These are phyloP conservation scores for Lachancea quebecensis DNA, from an alignment of 805 yeast genomes.

Conservation along the genomic window DNA sequence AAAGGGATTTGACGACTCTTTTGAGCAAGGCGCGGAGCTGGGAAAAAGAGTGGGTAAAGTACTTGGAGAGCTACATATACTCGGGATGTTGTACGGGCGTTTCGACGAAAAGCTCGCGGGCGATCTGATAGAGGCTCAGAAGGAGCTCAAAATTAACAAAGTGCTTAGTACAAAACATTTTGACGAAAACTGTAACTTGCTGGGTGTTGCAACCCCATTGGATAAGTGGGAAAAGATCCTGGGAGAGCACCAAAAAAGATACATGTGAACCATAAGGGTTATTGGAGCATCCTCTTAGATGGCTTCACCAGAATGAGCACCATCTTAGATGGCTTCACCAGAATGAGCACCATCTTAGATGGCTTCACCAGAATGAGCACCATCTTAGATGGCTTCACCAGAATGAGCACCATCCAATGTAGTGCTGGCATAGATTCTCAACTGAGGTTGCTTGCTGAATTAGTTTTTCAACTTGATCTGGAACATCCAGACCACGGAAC, in stretches of 20 bases:
- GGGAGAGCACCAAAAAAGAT: constrained; percentile 14
- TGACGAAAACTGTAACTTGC: constrained; percentile 40
- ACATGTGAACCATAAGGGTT: constrained; percentile 1
- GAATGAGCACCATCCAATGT: constrained; percentile 93
- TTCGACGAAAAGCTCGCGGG: constrained; percentile 14
- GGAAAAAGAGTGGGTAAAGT: constrained; percentile 64
- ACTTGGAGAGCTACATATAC: constrained; percentile 44
- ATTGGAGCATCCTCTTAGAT: too few relatives aligned
- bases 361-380: too few relatives aligned
- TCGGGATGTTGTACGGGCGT: constrained; percentile 17
- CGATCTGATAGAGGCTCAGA: constrained; percentile 35
- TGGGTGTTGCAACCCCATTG: constrained; percentile 31
- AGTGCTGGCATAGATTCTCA: constrained; percentile 93
- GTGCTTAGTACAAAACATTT: constrained; percentile 52
- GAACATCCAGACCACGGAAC: constrained; percentile 62
- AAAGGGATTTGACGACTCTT: constrained; percentile 74
- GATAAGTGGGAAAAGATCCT: constrained; percentile 38
- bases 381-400: too few relatives aligned
- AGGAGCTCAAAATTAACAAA: constrained; percentile 52
- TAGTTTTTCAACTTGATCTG: constrained; percentile 86
- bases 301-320: too few relatives aligned
- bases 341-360: too few relatives aligned
- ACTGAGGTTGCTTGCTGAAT: constrained; percentile 96
- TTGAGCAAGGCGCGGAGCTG: constrained; percentile 62
- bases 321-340: too few relatives aligned